Base-by-base conservation (phyloP, 768 basidiomycete species). In the Phlebiopsis gigantea region DNA sequence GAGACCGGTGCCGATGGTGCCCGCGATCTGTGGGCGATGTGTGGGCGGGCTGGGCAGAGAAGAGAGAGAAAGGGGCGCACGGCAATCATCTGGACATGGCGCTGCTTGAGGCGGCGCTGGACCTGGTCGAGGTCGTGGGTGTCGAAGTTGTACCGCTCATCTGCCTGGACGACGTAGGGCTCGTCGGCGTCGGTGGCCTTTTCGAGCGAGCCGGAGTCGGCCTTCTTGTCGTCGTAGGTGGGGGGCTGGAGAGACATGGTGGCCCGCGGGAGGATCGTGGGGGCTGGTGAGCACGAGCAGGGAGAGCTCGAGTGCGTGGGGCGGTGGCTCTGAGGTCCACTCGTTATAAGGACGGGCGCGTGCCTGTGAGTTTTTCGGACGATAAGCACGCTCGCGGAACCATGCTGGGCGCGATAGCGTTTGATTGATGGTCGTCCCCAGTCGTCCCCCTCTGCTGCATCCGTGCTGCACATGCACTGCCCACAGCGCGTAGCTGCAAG, bases 51-150 rank as follows among this genome's bases (percentile, higher is more conserved):
- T 21, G 34, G 5, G n/a, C 2, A 28, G 29, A 14, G 48, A n/a
- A 2, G 19, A 25, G 51, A 52, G 28, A 52, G 41, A 44, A 21
- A 17, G 26, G 22, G 9, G 55, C 80, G 68, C 61, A 86, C 85
- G 58, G 85, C 85, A 69, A 87, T 86, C 87, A 90, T 90, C 67
- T 89, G 88, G 14, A 87, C 83, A 80, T 89, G 87, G 28, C 87
- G 81, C 69, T 88, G 86, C 70, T 87, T 82, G 34, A 90, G 77
- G 34, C 80, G 79, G 26, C 88, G 79, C 63, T 90, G 88, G 4
- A 90, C 86, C 28, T 75, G 77, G 64, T 90, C 88, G 48, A 84
- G 72, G 65, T 87, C 84, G 54, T 79, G 76, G n/a, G 72, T 76
- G 61, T 85, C 80, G 58, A 87, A 79, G 44, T 76, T 72, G 68